Base-by-base conservation (phyloP, 805 yeast genomes). In the Blastobotrys terrestris region DNA sequence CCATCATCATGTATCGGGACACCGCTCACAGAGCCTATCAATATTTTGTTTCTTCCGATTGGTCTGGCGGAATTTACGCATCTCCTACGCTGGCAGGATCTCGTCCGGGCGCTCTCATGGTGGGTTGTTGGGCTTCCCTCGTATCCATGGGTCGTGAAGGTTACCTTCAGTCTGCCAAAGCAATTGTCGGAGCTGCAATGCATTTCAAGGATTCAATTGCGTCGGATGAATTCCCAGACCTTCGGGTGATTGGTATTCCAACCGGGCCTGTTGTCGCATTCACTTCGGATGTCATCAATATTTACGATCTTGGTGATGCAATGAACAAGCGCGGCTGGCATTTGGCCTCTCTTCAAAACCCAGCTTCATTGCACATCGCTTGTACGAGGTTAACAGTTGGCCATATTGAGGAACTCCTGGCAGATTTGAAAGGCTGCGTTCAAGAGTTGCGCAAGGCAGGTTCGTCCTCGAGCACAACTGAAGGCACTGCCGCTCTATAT, bases 111-210 rank as follows among this genome's bases (percentile, higher is more conserved):
- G 97, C 98, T 0, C 73, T 92, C 39, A 86, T 90, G 77, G 98
- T 86, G n/a, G 98, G 97, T 0, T 91, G 98, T 67, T 94, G 98
- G 97, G 95, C 97, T 0, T 90, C 97, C 0, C 71, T 92, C 77
- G 71, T 92, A 45, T 76, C 77, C 57, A 75, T 91, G 52, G 99
- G 99, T 41, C 81, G 80, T 52, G 79, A 80, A n/a, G 98, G 98
- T 0, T 92, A 92, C 67, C 74, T 68, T 3, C 66, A 82, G 55
- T 77, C 84, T 1, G 84, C 96, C 57, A 69, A 67, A 52, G 81
- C 79, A 11, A 91, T 92, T 48, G 81, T 90, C 4, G 60, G 68
- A 5, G 80, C 91, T 2, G 81, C 95, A 1, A 75, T 80, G 63
- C 68, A 71, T 51, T 71, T 90, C 60, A 82, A 79, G 59, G 54